A percentile compares a stretch with the other conserved stretches of the same genome.
Evolutionary conservation across 2,329 filamentous ascomycete genomes (phyloP).

Genomic region (Pseudogymnoascus sp.): DNA sequence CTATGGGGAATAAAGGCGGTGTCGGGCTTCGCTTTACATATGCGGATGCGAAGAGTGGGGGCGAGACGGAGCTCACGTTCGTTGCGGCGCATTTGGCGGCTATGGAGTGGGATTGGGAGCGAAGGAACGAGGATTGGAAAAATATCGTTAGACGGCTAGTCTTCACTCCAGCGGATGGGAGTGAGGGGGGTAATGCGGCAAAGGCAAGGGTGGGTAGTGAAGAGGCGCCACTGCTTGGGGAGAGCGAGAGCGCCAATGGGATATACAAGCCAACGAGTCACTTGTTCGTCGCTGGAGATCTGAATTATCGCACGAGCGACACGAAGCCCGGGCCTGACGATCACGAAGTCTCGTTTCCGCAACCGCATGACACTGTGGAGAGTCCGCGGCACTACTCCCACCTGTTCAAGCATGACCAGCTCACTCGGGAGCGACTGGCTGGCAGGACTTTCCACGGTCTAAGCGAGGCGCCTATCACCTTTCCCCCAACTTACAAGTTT

Average conservation of each 20-base stretch:
- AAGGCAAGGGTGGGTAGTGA: conserved; percentile 24
- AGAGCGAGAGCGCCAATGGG: conserved; percentile 33
- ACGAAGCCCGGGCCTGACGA: conserved; percentile 52
- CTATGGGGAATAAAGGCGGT: conserved; percentile 95
- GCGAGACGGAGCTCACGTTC: conserved; percentile 63
- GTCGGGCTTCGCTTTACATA: conserved; percentile 68
- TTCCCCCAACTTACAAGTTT: conserved; percentile 95
- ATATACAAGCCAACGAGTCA: conserved; percentile 70
- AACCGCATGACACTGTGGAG: conserved; percentile 40
- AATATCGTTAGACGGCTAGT: conserved; percentile 71
- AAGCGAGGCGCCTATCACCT: conserved; percentile 62
- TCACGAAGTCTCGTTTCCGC: conserved; percentile 47
- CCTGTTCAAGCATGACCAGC: conserved; percentile 69
- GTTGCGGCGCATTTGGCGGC: conserved; percentile 82
- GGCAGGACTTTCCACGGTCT: conserved; percentile 71
- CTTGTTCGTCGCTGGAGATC: conserved; percentile 80
- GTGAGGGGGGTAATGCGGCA: conserved; percentile 18
- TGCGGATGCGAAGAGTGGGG: conserved; percentile 26
- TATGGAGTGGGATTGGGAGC: conserved; percentile 68
- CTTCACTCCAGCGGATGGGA: conserved; percentile 46
- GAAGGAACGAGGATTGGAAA: conserved; percentile 82
- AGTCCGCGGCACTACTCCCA: conserved; percentile 53
- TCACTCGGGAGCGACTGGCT: conserved; percentile 60
- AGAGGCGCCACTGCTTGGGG: conserved; percentile 38
- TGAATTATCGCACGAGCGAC: conserved; percentile 85